phyloP scores from a whole-genome alignment of 345 rosid species.

The Moricandia arvensis region DNA sequence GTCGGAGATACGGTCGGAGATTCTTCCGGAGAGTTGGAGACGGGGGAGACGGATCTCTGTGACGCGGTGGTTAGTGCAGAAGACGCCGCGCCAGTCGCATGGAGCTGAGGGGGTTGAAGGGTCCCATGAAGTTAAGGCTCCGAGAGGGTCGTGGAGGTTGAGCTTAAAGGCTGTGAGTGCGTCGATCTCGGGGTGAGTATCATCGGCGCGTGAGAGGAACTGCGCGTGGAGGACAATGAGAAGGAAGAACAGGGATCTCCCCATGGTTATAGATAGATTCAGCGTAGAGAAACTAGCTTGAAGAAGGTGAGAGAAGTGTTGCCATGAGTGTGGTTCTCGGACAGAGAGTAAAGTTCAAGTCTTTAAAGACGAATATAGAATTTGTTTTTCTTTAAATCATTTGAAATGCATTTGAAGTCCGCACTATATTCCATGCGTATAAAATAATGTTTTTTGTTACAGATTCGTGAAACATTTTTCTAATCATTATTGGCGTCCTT shows the following conservation, averaged over 20 bases:
- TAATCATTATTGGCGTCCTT: conserved; percentile 38
- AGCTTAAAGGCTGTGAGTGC: conserved; percentile 73
- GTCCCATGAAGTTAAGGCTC: conserved; percentile 70
- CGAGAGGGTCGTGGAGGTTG: conserved; percentile 71
- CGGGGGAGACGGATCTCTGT: conserved; percentile 71
- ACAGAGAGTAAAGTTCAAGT: conserved; percentile 29
- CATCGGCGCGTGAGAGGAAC: conserved; percentile 35
- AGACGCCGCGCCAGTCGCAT: conserved; percentile 91
- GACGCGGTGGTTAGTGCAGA: conserved; percentile 57
- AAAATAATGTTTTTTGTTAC: not conserved
- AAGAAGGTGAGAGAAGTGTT: conserved; percentile 22
- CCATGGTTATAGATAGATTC: conserved; percentile 21
- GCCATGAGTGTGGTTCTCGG: conserved; percentile 33
- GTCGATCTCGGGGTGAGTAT: conserved; percentile 54
- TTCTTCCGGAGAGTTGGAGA: conserved; percentile 71
- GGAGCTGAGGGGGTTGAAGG: conserved; percentile 70
- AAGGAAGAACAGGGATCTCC: not conserved
- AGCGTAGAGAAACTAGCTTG: conserved; percentile 5
- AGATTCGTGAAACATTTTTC: conserved; percentile 27
- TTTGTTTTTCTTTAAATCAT: conserved; percentile 1
- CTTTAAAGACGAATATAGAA: conserved; percentile 17
- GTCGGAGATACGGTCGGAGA: conserved; percentile 54
- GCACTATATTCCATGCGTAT: conserved; percentile 33
- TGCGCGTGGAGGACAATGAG: conserved; percentile 9
- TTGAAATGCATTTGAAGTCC: conserved; percentile 32